These are phyloP conservation scores for Reticulascus tulasneorum DNA, from an alignment of 2,329 filamentous ascomycete genomes.

Conservation along the genomic window DNA sequence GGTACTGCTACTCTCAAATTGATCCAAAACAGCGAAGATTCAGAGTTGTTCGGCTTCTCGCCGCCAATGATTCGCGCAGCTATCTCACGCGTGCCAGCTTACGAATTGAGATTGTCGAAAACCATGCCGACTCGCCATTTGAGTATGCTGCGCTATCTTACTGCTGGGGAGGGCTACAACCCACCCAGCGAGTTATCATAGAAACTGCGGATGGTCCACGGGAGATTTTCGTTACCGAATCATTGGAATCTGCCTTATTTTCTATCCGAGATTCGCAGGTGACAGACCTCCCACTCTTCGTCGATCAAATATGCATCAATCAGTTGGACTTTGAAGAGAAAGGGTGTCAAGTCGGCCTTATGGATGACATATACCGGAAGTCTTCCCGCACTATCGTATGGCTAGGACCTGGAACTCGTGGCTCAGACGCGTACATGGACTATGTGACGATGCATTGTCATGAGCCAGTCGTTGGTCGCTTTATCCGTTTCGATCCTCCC, in stretches of 20 bases:
- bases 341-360: constrained; percentile 3
- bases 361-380: constrained; percentile 1
- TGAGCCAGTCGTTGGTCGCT: constrained; percentile 23
- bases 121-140: no score
- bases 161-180: no score
- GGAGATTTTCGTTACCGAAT: constrained; percentile 19
- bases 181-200: no score
- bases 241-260: constrained; percentile 25
- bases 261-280: no score
- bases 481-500: constrained; percentile 14
- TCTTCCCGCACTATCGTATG: constrained; percentile 1
- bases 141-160: no score
- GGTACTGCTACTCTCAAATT: no score
- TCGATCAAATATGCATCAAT: constrained; percentile 9
- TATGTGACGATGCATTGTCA: constrained; percentile 17
- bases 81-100: no score
- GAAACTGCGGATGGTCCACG: constrained; percentile 10
- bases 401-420: constrained; percentile 13
- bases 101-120: no score
- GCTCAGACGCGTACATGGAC: constrained; percentile 18
- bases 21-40: no score
- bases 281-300: no score
- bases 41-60: no score
- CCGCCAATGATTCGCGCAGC: no score
- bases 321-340: constrained; percentile 4